Conservation (phyloP, 306 rosid genomes). For the Cicer bijugum region DNA sequence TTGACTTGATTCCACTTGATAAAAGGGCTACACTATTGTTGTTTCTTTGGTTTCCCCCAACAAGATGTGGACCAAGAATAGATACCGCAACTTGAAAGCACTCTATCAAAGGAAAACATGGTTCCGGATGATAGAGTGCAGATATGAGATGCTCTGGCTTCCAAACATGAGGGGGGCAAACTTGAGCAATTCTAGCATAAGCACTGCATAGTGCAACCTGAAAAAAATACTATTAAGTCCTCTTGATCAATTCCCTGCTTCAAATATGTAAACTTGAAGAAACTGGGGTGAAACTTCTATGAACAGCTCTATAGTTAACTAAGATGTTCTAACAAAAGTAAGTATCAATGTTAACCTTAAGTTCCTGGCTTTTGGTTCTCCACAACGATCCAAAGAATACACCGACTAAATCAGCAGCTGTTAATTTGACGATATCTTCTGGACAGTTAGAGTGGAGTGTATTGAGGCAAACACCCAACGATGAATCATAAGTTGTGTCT, state of each 20-base stretch:
- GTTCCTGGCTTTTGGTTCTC: conserved; percentile 86
- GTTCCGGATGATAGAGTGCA: conserved; percentile 62
- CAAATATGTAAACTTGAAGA: conserved; percentile 43
- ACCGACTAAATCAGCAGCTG: conserved; percentile 75
- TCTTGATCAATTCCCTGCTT: conserved; percentile 43
- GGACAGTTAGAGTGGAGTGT: conserved; percentile 71
- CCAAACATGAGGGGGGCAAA: conserved; percentile 86
- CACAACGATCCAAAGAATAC: conserved; percentile 62
- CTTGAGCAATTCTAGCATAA: conserved; percentile 70
- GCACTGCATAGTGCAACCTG: conserved; percentile 88
- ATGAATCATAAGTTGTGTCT: conserved; percentile 71
- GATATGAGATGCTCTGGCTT: conserved; percentile 75
- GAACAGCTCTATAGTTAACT: conserved; percentile 42
- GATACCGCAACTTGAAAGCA: conserved; percentile 80
- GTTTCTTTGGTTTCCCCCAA: conserved; percentile 56
- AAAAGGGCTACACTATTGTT: conserved; percentile 38
- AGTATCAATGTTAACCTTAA: conserved; percentile 68
- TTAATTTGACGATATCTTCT: conserved; percentile 71
- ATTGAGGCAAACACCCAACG: conserved; percentile 81
- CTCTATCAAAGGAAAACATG: conserved; percentile 69
- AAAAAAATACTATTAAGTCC: conserved; percentile 43
- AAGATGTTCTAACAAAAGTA: conserved; percentile 42
- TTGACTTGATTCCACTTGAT: conserved; percentile 51
- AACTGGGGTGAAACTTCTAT: not conserved
- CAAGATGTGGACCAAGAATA: conserved; percentile 67